These are phyloP conservation scores for Fusarium buharicum DNA, from an alignment of 2,329 filamentous ascomycete genomes.

Conservation along the genomic window DNA sequence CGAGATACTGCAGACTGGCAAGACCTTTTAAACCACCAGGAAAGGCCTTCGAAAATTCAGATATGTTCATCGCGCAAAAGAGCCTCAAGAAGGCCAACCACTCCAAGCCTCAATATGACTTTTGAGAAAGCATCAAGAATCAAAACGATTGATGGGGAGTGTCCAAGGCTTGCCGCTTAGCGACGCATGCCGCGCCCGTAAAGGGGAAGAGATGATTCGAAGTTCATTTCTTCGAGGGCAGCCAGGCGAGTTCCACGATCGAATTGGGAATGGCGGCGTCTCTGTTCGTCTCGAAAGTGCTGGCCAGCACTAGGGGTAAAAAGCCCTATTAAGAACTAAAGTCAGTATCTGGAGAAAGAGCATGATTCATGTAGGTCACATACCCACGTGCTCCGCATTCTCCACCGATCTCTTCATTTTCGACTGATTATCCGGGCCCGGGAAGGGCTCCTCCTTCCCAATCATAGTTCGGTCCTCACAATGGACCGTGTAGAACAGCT, in stretches of 20 bases:
- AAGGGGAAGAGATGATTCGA: conserved; percentile 57
- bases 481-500: conserved; percentile 66
- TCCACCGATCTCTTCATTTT: conserved; percentile 90
- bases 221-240: conserved; percentile 71
- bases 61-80: conserved; percentile 25
- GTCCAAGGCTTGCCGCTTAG: conserved; percentile 9
- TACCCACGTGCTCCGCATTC: conserved; percentile 85
- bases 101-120: conserved; percentile 33
- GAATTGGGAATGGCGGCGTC: conserved; percentile 79
- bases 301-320: conserved; percentile 83
- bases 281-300: conserved; percentile 78
- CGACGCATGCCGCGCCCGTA: conserved; percentile 46
- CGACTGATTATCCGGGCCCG: conserved; percentile 81
- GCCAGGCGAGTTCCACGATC: conserved; percentile 83
- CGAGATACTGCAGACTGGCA: conserved; percentile 40
- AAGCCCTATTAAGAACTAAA: conserved; percentile 64
- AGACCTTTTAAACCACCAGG: conserved; percentile 28
- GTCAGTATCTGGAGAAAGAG: neutral
- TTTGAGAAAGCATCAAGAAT: conserved; percentile 20
- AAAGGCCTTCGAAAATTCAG: conserved; percentile 29
- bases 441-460: conserved; percentile 80
- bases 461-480: conserved; percentile 62
- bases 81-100: conserved; percentile 30
- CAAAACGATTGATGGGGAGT: conserved; percentile 16
- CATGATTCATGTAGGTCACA: conserved; percentile 48